Base-by-base conservation (phyloP, 495 filamentous ascomycete species). In the Jackrogersella multiformis region DNA sequence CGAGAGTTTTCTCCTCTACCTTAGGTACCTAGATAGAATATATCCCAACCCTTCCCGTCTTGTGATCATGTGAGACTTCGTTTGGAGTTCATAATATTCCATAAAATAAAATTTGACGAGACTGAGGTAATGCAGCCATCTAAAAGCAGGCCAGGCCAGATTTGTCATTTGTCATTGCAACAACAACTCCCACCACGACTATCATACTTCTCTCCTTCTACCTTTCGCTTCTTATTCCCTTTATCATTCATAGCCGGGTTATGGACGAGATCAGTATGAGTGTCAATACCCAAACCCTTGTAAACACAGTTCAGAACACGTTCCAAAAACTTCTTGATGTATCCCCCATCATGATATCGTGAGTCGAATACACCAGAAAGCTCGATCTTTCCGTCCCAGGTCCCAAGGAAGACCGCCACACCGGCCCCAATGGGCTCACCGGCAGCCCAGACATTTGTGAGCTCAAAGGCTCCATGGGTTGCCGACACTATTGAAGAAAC, bases 371-470 rank as follows among this genome's bases (percentile, higher is more conserved):
- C 64, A 0, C 10, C 52, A 5, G 64, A 68, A 38, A 61, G 44
- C 20, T 68, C 57, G 32, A 68, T 61, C 36, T 38, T 21, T 28
- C 64, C 64, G 8, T 61, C 44, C 64, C 64, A 68, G n/a, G 64
- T 68, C 8, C 56, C 64, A 12, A 68, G 57, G 24, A 68, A 61
- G 1, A 61, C 21, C 1, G 64, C 64, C 13, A 68, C 64, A 2
- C 64, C 64, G 1, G 64, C 57, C 2, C 64, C 64, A 4, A 68
- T 61, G 2, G 64, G 57, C 8, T 68, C 64, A 28, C 64, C 62
- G 1, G 64, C 56, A 26, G 56, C 56, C 64, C 64, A 68, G 28
- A 61, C 57, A 2, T 38, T 28, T 1, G 28, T 53, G 4, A 68
- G 34, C 9, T 61, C 18, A n/a, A 68, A 61, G 4, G 51, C 16